phyloP scores from a whole-genome alignment of 140 eudicot genomes.

The Stevia rebaudiana region DNA sequence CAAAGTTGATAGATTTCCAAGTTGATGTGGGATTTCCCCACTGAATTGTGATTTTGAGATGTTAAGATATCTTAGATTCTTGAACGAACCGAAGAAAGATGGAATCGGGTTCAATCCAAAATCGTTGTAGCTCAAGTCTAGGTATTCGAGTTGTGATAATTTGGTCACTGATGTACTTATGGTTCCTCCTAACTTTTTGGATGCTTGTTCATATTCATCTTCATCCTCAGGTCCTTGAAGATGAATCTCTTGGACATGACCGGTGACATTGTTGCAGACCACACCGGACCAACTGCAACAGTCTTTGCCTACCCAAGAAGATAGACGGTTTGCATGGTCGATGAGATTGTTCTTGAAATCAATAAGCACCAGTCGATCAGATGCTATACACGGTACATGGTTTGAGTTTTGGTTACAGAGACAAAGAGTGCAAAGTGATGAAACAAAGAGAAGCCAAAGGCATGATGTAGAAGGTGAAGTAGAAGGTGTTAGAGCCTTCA shows the following conservation, averaged over 20 bases:
- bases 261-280: slow-evolving; percentile 18
- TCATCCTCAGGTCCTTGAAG: slow-evolving; percentile 25
- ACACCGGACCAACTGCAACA: slow-evolving; percentile 34
- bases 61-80: slow-evolving; percentile 25
- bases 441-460: slow-evolving; percentile 20
- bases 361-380: slow-evolving; percentile 18
- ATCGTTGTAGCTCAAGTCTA: slow-evolving; percentile 26
- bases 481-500: not conserved
- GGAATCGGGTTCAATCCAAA: slow-evolving; percentile 25
- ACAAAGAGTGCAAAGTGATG: slow-evolving; percentile 4
- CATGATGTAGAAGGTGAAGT: slow-evolving; percentile 1
- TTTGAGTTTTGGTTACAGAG: slow-evolving; percentile 9
- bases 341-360: slow-evolving; percentile 16
- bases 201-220: slow-evolving; percentile 16
- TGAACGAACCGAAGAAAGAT: slow-evolving; percentile 19
- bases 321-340: slow-evolving; percentile 23
- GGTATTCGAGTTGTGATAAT: not conserved
- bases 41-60: slow-evolving; percentile 18
- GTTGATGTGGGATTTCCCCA: slow-evolving; percentile 24
- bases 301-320: slow-evolving; percentile 33
- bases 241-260: slow-evolving; percentile 16
- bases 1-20: slow-evolving; percentile 20
- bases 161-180: slow-evolving; percentile 22
- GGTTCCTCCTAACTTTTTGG: slow-evolving; percentile 29
- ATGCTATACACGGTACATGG: slow-evolving; percentile 3